Evolutionary conservation across 73 alveolate genomes (phyloP).

Genomic region (Breviolum minutum): DNA sequence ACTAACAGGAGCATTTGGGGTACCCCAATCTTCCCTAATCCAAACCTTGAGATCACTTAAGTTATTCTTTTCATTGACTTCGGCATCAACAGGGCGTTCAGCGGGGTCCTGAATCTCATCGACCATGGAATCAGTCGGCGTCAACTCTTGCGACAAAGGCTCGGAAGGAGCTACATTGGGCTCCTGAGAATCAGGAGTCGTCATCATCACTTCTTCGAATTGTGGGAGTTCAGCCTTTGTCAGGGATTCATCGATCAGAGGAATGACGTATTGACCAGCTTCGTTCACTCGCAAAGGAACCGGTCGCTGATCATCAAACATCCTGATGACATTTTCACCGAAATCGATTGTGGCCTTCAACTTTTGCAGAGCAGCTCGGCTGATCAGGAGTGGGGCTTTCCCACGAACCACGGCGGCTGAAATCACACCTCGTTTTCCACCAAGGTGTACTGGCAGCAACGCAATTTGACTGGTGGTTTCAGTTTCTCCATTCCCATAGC

Average conservation of each 20-base stretch:
- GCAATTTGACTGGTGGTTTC: background rate
- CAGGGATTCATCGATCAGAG: background rate
- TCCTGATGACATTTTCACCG: background rate
- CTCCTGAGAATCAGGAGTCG: too few relatives aligned
- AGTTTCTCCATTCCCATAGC: conserved; percentile 6
- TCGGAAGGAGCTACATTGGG: too few relatives aligned
- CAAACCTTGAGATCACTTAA: too few relatives aligned
- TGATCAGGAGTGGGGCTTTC: background rate
- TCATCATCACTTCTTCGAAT: background rate
- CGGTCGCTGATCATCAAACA: background rate
- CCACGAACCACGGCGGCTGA: conserved; percentile 31
- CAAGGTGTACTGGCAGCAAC: background rate
- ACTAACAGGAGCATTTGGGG: background rate
- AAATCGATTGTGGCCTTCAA: background rate
- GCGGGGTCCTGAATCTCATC: too few relatives aligned
- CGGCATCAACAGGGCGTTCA: background rate
- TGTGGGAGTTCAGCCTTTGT: background rate
- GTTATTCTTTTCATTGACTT: background rate
- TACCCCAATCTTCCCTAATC: background rate
- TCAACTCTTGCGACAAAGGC: too few relatives aligned
- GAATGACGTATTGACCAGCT: conserved; percentile 10
- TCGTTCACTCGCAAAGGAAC: background rate
- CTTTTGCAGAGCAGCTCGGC: background rate
- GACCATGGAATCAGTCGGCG: too few relatives aligned
- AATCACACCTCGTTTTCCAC: background rate